Evolutionary conservation across 768 basidiomycete species (phyloP).

Genomic region (Trichaptum fuscoviolaceum): DNA sequence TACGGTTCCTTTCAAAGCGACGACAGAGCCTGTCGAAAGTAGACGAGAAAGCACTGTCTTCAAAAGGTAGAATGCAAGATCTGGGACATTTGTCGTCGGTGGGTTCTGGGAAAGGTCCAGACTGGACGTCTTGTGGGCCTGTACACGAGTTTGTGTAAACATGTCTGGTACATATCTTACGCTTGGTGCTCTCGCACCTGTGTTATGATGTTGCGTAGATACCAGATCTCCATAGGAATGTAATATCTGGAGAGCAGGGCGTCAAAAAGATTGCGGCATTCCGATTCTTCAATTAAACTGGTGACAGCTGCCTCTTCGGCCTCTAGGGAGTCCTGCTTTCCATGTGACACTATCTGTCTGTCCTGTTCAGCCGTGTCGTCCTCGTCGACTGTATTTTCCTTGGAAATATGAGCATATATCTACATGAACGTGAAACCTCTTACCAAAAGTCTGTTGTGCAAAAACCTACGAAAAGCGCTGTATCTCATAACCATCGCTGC

Average conservation of each 20-base stretch:
- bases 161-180: neutral
- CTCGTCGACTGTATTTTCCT: constrained; percentile 10
- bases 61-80: constrained; percentile 95
- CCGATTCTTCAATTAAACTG: constrained; percentile 38
- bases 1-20: constrained; percentile 52
- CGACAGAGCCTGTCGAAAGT: constrained; percentile 67
- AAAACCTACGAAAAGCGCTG: constrained; percentile 85
- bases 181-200: constrained; percentile 49
- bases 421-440: constrained; percentile 10
- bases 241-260: constrained; percentile 71
- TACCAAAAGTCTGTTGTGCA: constrained; percentile 69
- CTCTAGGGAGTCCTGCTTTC: neutral
- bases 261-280: constrained; percentile 56
- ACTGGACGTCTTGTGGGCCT: constrained; percentile 87
- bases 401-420: constrained; percentile 11
- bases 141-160: constrained; percentile 7
- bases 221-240: constrained; percentile 89
- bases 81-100: constrained; percentile 71
- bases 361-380: constrained; percentile 10
- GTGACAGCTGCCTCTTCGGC: neutral
- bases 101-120: constrained; percentile 62
- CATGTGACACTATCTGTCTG: constrained; percentile 3
- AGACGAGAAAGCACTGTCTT: constrained; percentile 78
- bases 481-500: constrained; percentile 90
- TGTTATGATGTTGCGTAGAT: constrained; percentile 77